Evolutionary conservation across 129 eudicot species (phyloP), one percentile per base, ranked within the genome.

Genomic region (Logfia minima): DNA sequence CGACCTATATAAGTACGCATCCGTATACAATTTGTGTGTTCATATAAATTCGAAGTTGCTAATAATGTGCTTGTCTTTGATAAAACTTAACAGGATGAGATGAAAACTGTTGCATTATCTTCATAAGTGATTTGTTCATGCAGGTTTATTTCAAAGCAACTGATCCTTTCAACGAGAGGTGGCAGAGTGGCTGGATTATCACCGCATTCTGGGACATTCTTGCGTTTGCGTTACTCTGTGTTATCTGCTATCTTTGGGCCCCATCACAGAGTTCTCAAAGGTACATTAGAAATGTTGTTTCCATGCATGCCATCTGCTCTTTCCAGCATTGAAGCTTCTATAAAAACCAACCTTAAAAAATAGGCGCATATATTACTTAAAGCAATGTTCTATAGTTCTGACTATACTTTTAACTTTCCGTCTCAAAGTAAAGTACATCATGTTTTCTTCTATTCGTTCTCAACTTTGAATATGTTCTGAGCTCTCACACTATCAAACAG

Each of bases 161-260:
- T 4, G 99, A 95, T 85, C 99, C 99, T 66, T 95, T 91, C 75
- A 95, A 95, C 60, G 99, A 95, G 88, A 90, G 91, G 86, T 95
- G 99, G 99, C 96, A 95, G 83, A 86, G 91, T 60, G 99, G 83
- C 41, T 95, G 99, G 99, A 86, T 92, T 61, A 92, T 95, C 82
- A 89, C 95, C 72, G 96, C 97, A 79, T 95, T 95, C 79, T 95
- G 99, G 99, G 99, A 95, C 88, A 86, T 95, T 83, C 90, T 95
- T 77, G 92, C 99, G 64, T 86, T 91, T 73, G 88, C 90, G 64
- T 63, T 95, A 77, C 94, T 95, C 34, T 92, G 87, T 71, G 93
- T 92, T 72, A 92, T 95, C 77, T 95, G 99, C 87, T 95, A 86
- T 85, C 90, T 95, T 56, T 95, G 99, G 99, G 94, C 97, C 77